Percentiles rank a stretch among this genome's conserved stretches.
These are phyloP conservation scores for Podila minutissima DNA, from an alignment of 192 early-diverging fungal genomes.

Conservation along the genomic window DNA sequence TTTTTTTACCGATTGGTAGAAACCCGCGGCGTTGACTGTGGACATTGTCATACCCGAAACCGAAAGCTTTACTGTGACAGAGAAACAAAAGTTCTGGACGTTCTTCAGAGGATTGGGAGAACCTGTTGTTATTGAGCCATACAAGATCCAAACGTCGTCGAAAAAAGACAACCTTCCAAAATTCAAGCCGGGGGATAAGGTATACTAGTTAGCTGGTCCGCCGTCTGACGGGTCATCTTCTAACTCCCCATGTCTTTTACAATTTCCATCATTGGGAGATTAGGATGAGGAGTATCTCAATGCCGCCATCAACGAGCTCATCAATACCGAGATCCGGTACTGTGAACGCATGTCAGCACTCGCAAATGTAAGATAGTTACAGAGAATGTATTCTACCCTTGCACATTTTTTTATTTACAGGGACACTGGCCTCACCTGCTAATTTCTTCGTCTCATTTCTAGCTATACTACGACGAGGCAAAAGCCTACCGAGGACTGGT, in stretches of 20 bases:
- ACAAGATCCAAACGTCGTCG: slow-evolving; percentile 1
- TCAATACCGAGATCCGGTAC: slow-evolving; percentile 24
- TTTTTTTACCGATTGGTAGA: not conserved
- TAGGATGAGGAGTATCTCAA: slow-evolving; percentile 17
- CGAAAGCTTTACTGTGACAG: not conserved
- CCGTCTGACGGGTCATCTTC: not conserved
- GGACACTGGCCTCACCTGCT: too few species aligned
- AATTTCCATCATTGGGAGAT: not conserved
- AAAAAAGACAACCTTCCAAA: slow-evolving; percentile 3
- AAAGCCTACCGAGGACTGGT: not conserved
- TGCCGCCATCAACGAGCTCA: slow-evolving; percentile 13
- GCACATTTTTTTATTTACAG: too few species aligned
- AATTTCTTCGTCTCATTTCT: too few species aligned
- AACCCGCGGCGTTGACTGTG: slow-evolving; percentile 20
- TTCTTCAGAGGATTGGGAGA: slow-evolving; percentile 33
- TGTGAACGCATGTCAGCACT: slow-evolving; percentile 23
- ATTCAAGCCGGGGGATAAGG: slow-evolving; percentile 19
- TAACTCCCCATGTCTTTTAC: not conserved
- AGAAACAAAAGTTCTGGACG: slow-evolving; percentile 24
- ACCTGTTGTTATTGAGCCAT: slow-evolving; percentile 13
- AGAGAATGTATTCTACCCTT: not conserved
- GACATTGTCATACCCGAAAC: slow-evolving; percentile 28
- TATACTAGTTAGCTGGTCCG: not conserved
- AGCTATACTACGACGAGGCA: slow-evolving; percentile 27
- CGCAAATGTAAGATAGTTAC: slow-evolving; percentile 11